Conservation (phyloP, 371 early-diverging fungal genomes). For the Entomophthora muscae region DNA sequence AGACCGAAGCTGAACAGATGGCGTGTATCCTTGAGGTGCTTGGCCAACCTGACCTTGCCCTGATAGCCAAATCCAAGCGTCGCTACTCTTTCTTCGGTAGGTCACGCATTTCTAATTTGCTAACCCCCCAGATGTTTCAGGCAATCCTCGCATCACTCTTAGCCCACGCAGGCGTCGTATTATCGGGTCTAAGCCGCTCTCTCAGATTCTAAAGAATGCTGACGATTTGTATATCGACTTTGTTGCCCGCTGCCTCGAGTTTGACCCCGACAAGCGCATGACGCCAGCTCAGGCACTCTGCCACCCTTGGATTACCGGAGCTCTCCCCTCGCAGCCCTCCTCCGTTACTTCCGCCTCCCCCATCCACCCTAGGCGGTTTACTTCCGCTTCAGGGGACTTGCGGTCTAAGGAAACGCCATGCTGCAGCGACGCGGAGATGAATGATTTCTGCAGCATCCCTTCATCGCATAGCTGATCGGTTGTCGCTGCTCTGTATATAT, state of each 20-base stretch:
- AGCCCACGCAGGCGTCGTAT: constrained; percentile 72
- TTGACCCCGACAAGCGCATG: constrained; percentile 84
- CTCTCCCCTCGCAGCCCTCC: no score
- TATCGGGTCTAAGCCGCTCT: constrained; percentile 58
- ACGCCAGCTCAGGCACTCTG: constrained; percentile 68
- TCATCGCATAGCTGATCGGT: not conserved
- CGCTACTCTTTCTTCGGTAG: constrained; percentile 73
- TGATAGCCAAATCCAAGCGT: constrained; percentile 59
- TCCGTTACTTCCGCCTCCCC: not conserved
- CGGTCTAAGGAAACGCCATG: not conserved
- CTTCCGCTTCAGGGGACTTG: not conserved
- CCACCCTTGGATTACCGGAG: constrained; percentile 55
- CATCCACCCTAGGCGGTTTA: not conserved
- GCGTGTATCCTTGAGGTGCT: constrained; percentile 84
- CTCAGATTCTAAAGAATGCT: constrained; percentile 40
- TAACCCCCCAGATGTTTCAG: constrained; percentile 40
- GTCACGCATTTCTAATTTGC: constrained; percentile 6
- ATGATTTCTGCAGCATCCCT: not conserved
- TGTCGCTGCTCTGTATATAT: not conserved
- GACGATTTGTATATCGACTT: constrained; percentile 73
- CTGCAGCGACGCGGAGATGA: not conserved
- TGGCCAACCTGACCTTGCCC: constrained; percentile 56
- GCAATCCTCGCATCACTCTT: constrained; percentile 50
- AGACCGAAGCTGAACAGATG: constrained; percentile 89
- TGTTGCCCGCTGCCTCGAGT: constrained; percentile 57